Evolutionary conservation across 2,329 filamentous ascomycete species (phyloP).

Genomic region (Emydomyces testavorans): DNA sequence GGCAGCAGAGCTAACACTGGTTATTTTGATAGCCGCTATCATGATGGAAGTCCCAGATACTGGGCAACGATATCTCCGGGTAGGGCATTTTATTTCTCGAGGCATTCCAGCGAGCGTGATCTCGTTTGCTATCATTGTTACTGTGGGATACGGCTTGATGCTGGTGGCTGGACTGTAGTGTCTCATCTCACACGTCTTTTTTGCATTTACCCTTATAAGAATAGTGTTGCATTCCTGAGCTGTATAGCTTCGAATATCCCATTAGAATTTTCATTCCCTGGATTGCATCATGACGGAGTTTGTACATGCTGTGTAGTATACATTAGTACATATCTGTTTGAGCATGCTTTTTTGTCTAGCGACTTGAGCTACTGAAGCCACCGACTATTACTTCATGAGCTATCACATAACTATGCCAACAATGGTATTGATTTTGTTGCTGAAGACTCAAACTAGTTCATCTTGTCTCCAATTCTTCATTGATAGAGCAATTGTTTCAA

Average conservation of each 20-base stretch:
- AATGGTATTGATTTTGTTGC: no score
- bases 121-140: conserved; percentile 69
- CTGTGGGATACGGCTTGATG: conserved; percentile 86
- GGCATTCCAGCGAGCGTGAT: conserved; percentile 79
- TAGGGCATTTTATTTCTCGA: conserved; percentile 89
- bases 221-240: not conserved
- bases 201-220: not conserved
- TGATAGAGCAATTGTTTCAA: no score
- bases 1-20: conserved; percentile 1
- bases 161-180: conserved; percentile 53
- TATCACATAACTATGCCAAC: no score
- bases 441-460: no score
- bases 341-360: not conserved
- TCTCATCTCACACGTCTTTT: not conserved
- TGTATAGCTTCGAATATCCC: not conserved
- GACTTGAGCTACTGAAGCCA: not conserved
- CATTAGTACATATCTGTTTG: not conserved
- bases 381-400: not conserved
- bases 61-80: conserved; percentile 79
- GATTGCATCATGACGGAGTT: not conserved
- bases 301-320: not conserved
- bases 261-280: not conserved
- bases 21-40: conserved; percentile 59
- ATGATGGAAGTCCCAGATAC: conserved; percentile 96
- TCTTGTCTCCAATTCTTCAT: no score